phyloP scores from a whole-genome alignment of 331 rosid species.

The Rhamnella rubrinervis region DNA sequence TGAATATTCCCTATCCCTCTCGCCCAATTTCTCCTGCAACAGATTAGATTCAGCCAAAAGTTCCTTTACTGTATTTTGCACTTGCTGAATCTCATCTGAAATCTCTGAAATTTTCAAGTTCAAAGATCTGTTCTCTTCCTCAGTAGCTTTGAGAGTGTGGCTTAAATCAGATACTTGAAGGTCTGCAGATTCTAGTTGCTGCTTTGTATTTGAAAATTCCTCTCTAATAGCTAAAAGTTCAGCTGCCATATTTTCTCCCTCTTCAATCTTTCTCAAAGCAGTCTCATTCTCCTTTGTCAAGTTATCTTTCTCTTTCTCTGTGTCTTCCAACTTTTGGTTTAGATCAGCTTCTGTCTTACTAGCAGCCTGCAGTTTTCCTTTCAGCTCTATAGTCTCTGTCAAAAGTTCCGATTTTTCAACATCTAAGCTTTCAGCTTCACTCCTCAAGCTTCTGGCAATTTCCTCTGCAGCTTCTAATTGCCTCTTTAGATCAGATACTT shows the following conservation, averaged over 20 bases:
- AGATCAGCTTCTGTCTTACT: conserved; percentile 59
- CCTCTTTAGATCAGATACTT: no score
- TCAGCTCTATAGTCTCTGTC: conserved; percentile 53
- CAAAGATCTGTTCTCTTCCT: conserved; percentile 62
- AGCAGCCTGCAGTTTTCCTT: conserved; percentile 44
- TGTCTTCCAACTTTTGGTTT: conserved; percentile 44
- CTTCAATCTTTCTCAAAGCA: conserved; percentile 50
- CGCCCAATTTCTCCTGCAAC: conserved; percentile 54
- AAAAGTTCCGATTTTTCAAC: conserved; percentile 47
- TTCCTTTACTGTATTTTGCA: conserved; percentile 47
- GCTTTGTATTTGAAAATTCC: conserved; percentile 51
- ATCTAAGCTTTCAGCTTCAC: conserved; percentile 48
- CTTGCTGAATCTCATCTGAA: conserved; percentile 53
- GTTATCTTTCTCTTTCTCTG: conserved; percentile 48
- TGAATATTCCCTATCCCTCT: conserved; percentile 52
- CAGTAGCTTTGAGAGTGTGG: conserved; percentile 40
- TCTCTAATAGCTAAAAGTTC: conserved; percentile 46
- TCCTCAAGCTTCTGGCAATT: conserved; percentile 41
- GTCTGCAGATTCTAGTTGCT: conserved; percentile 49
- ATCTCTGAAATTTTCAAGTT: conserved; percentile 49
- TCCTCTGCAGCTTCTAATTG: conserved; percentile 58
- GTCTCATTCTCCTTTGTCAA: conserved; percentile 56
- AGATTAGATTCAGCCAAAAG: conserved; percentile 46
- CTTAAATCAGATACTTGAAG: conserved; percentile 39
- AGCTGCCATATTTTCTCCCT: conserved; percentile 48